Evolutionary conservation across 1,284 basidiomycete genomes (phyloP).

Genomic region (Neolentinus lepideus): DNA sequence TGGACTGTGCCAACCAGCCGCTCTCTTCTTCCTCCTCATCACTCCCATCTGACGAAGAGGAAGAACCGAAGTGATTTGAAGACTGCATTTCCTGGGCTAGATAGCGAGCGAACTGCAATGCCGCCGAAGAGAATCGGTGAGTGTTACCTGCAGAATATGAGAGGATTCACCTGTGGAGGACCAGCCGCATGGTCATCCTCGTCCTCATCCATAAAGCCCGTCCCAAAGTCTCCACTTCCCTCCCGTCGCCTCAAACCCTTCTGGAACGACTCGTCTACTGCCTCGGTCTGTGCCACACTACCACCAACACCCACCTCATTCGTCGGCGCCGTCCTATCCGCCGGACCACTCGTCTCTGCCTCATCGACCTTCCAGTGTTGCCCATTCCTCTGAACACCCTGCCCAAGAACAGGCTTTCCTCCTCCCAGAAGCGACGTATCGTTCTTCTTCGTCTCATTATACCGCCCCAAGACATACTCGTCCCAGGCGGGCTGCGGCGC

Average conservation of each 20-base stretch:
- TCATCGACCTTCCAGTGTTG: constrained; percentile 67
- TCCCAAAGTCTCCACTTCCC: constrained; percentile 63
- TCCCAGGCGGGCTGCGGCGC: constrained; percentile 83
- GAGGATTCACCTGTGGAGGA: constrained; percentile 43
- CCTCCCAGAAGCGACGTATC: constrained; percentile 82
- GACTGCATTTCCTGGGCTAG: constrained; percentile 66
- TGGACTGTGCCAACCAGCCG: constrained; percentile 72
- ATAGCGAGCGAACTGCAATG: constrained; percentile 64
- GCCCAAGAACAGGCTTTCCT: constrained; percentile 59
- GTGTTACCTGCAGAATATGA: too few species aligned
- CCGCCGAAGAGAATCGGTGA: too few species aligned
- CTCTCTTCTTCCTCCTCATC: constrained; percentile 63
- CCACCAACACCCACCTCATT: constrained; percentile 9
- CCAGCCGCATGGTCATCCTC: constrained; percentile 33
- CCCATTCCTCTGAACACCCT: constrained; percentile 27
- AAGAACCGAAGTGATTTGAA: constrained; percentile 47
- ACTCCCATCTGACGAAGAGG: constrained; percentile 34
- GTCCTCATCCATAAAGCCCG: constrained; percentile 41
- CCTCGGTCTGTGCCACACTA: too few species aligned
- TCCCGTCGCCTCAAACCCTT: constrained; percentile 40
- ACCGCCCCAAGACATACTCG: constrained; percentile 76
- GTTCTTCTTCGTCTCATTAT: constrained; percentile 79
- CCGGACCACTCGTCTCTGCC: constrained; percentile 35
- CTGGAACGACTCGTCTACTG: constrained; percentile 33
- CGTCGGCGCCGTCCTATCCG: constrained; percentile 16